phyloP scores from a whole-genome alignment of 805 yeast genomes.

The Kazachstania kunashirensis region DNA sequence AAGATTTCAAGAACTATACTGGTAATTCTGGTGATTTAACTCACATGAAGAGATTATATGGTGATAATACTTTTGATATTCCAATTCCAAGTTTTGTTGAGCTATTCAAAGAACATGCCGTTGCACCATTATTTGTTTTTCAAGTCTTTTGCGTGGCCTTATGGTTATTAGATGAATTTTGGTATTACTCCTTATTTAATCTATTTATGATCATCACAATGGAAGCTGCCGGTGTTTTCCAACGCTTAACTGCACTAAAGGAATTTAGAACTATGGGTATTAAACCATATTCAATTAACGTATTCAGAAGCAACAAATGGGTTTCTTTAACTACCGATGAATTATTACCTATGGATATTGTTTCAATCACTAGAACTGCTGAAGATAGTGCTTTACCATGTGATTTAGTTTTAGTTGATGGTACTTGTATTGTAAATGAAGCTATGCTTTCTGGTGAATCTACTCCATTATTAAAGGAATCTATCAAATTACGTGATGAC shows the following conservation, averaged over 20 bases:
- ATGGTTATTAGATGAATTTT: slow-evolving; percentile 93
- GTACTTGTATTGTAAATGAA: slow-evolving; percentile 92
- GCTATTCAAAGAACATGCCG: slow-evolving; percentile 92
- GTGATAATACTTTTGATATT: slow-evolving; percentile 82
- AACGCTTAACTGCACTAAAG: slow-evolving; percentile 86
- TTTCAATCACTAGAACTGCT: slow-evolving; percentile 75
- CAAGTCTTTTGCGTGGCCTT: slow-evolving; percentile 91
- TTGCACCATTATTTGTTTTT: slow-evolving; percentile 95
- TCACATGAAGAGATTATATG: slow-evolving; percentile 52
- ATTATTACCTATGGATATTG: slow-evolving; percentile 84
- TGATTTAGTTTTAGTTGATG: slow-evolving; percentile 76
- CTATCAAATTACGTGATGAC: slow-evolving; percentile 72
- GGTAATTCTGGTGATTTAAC: slow-evolving; percentile 51
- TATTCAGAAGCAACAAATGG: slow-evolving; percentile 67
- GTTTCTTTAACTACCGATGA: slow-evolving; percentile 55
- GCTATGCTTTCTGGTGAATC: slow-evolving; percentile 99
- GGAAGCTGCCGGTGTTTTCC: slow-evolving; percentile 91
- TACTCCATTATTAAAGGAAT: slow-evolving; percentile 90
- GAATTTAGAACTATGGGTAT: slow-evolving; percentile 97
- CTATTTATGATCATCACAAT: slow-evolving; percentile 86
- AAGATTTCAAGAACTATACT: slow-evolving; percentile 42
- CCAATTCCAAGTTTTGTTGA: slow-evolving; percentile 89
- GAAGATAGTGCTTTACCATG: slow-evolving; percentile 94
- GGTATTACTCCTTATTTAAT: slow-evolving; percentile 90
- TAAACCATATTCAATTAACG: slow-evolving; percentile 76